These are phyloP conservation scores for Thraustochytrium sp. DNA, from an alignment of 352 stramenopile species.

Conservation along the genomic window DNA sequence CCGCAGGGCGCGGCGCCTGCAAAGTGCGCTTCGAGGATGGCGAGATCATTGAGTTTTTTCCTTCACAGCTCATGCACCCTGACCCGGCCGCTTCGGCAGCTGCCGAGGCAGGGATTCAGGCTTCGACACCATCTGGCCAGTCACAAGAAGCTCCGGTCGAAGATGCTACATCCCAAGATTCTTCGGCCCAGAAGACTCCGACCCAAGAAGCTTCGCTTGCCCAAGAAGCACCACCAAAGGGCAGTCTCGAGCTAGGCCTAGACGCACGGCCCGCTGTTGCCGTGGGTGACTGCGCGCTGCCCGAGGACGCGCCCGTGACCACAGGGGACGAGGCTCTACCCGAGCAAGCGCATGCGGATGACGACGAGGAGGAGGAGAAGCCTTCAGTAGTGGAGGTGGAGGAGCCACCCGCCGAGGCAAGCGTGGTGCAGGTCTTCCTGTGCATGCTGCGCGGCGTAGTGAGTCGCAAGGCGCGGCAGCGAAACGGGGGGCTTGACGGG, in stretches of 20 bases:
- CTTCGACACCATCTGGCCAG: background rate
- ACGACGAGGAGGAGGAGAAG: no score
- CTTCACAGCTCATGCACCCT: background rate
- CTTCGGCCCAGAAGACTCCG: no score
- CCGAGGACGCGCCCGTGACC: no score
- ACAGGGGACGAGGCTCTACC: no score
- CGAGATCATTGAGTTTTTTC: background rate
- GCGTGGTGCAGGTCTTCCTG: background rate
- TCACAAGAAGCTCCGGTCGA: no score
- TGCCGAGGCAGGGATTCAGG: background rate
- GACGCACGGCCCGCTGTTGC: no score
- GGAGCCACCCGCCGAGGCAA: background rate
- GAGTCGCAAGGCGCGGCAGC: background rate
- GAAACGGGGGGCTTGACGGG: background rate
- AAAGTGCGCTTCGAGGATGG: conserved; percentile 14
- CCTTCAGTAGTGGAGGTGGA: background rate
- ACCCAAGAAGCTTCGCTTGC: no score
- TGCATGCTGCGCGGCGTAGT: conserved; percentile 7
- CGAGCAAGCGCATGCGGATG: no score
- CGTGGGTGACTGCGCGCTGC: no score
- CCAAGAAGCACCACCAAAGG: no score
- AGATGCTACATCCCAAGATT: no score
- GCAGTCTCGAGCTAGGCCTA: no score
- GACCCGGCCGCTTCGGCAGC: background rate
- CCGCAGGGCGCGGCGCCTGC: background rate